Percentiles rank a stretch among this genome's conserved stretches.
Conservation (phyloP, 305 asterid genomes). For the Solanum chacoense region DNA sequence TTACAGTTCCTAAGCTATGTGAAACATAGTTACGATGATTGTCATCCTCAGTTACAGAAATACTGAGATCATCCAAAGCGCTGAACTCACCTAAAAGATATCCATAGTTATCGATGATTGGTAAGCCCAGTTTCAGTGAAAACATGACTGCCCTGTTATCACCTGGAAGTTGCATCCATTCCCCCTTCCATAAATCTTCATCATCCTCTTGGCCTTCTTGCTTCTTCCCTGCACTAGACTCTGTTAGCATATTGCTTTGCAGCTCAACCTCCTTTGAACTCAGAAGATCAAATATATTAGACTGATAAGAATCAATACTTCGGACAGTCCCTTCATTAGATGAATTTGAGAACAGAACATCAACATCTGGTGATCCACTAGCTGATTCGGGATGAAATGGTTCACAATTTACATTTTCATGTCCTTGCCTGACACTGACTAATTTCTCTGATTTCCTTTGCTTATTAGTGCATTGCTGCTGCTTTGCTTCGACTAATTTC, state of each 20-base stretch:
- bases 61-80: background rate
- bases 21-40: background rate
- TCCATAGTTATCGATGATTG: conserved; percentile 7
- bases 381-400: background rate
- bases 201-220: background rate
- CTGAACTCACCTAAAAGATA: background rate
- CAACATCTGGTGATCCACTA: background rate
- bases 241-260: background rate
- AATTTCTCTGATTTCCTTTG: background rate
- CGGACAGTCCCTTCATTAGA: background rate
- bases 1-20: background rate
- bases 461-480: background rate
- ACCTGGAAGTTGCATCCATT: background rate
- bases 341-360: background rate
- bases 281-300: background rate
- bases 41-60: background rate
- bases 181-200: background rate
- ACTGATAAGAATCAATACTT: background rate
- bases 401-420: background rate
- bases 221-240: background rate
- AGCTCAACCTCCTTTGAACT: background rate
- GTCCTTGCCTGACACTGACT: background rate
- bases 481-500: background rate
- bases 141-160: background rate
- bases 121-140: background rate